Evolutionary conservation across 2,329 filamentous ascomycete species (phyloP), one percentile per base, ranked within the genome.

Genomic region (Hypomyces perniciosus): DNA sequence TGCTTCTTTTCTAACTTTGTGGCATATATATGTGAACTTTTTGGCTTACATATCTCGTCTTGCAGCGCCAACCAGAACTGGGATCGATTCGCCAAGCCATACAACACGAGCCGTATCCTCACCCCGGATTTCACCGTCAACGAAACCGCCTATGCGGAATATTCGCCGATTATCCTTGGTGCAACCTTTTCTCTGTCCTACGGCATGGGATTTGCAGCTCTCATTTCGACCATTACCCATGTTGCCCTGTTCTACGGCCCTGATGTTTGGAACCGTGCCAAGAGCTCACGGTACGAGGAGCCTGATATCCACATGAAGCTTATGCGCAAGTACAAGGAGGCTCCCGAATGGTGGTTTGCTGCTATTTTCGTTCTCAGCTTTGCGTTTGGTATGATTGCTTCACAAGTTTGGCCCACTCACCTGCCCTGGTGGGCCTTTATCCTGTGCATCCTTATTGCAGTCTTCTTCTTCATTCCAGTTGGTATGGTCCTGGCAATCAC

Each of bases 321-420:
- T 48, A 83, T 83, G 79, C 58, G 66, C 26, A 75, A 73, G 48
- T 84, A 81, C 59, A 70, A 70, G 50, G 66, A 76, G 30, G 75
- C 73, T 0, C 80, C 80, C 0, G 61, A 73, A 31, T 82, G 76
- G 76, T 83, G 79, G 79, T 83, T 80, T 53, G 57, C 59, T 0
- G 54, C 52, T 4, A 63, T 78, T 7, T 71, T 75, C 29, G 51
- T 71, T 3, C 8, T 71, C 46, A 77, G 78, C 65, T 65, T 80
- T 13, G 76, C 63, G 1, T 67, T 82, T 5, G 62, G 64, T 20
- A 68, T 70, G 61, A 58, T 66, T 31, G 61, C 65, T 1, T 61
- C 57, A 6, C 65, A 67, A 31, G 59, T 59, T 37, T 68, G 65
- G 61, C 30, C 56, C 4, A 74, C 72, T 0, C 65, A 71, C 38